phyloP scores from a whole-genome alignment of 495 filamentous ascomycete species.

The Penicillium canariense region DNA sequence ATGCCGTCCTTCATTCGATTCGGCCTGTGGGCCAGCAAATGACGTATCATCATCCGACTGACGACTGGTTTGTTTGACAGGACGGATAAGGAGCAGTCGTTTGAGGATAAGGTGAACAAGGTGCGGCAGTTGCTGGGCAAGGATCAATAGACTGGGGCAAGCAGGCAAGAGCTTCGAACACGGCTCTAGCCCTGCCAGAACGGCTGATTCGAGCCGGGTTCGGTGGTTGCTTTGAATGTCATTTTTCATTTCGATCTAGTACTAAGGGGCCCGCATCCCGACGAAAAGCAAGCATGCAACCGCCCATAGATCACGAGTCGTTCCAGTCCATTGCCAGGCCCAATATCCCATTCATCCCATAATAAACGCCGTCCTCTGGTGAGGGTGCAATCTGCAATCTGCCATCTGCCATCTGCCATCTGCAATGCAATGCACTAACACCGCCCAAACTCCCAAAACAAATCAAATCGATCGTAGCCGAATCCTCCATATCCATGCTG shows the following conservation, averaged over 20 bases:
- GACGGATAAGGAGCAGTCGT: slow-evolving; percentile 66
- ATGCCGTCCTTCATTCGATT: background rate
- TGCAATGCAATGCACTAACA: background rate
- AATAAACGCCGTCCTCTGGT: slow-evolving; percentile 11
- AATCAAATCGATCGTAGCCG: background rate
- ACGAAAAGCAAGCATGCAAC: background rate
- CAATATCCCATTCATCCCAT: background rate
- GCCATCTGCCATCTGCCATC: background rate
- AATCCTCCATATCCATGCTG: slow-evolving; percentile 16
- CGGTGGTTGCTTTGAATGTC: too few relatives aligned
- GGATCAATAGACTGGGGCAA: slow-evolving; percentile 20
- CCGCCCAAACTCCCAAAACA: background rate
- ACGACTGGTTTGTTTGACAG: slow-evolving; percentile 32
- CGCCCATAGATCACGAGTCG: background rate
- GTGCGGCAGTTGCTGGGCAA: slow-evolving; percentile 56
- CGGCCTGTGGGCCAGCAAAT: background rate
- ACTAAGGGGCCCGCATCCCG: background rate
- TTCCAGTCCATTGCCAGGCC: slow-evolving; percentile 4
- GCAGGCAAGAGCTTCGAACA: background rate
- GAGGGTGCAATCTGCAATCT: background rate
- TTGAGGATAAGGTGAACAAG: slow-evolving; percentile 64
- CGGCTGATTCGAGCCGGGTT: too few relatives aligned
- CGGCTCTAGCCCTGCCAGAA: background rate
- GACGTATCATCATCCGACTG: background rate
- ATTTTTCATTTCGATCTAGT: background rate